Conservation (phyloP, 1,139 yeast genomes). For the Saccharomycopsis phalli region DNA sequence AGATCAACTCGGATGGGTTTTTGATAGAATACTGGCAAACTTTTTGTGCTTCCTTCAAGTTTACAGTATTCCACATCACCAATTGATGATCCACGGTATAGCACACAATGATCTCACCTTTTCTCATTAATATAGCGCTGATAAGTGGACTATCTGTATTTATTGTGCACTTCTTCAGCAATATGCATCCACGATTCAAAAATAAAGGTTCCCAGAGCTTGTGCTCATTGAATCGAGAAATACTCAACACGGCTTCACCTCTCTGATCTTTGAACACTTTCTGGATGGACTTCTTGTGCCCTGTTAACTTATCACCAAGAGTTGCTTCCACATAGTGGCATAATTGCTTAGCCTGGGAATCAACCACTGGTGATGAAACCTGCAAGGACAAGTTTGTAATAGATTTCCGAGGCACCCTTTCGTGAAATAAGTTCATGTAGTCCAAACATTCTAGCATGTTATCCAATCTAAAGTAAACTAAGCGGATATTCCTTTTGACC, state of each 20-base stretch:
- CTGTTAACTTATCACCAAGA: constrained; percentile 56
- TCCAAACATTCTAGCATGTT: constrained; percentile 10
- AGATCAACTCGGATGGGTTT: constrained; percentile 1
- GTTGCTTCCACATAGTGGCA: constrained; percentile 11
- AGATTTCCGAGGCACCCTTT: too few relatives aligned
- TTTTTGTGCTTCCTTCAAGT: constrained; percentile 6
- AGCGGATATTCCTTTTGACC: constrained; percentile 30
- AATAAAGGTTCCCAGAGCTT: constrained; percentile 48
- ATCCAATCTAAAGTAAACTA: constrained; percentile 33
- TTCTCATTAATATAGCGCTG: constrained; percentile 45
- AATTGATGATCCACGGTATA: constrained; percentile 33
- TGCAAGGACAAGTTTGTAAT: constrained; percentile 10
- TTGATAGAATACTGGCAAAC: not conserved
- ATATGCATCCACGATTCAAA: constrained; percentile 25
- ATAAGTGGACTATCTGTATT: constrained; percentile 32
- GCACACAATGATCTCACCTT: constrained; percentile 42
- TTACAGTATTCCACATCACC: constrained; percentile 47
- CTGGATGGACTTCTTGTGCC: constrained; percentile 75
- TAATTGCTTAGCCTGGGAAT: not conserved
- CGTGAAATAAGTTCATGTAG: constrained; percentile 26
- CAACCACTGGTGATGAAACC: not conserved
- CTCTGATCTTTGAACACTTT: constrained; percentile 54
- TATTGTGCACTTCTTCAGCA: constrained; percentile 28
- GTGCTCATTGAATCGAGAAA: constrained; percentile 47
- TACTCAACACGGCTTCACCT: constrained; percentile 48